A percentile compares a stretch with the other conserved stretches of the same genome.
These are phyloP conservation scores for Nothopassalora personata DNA, from an alignment of 2,329 filamentous ascomycete species.

Conservation along the genomic window DNA sequence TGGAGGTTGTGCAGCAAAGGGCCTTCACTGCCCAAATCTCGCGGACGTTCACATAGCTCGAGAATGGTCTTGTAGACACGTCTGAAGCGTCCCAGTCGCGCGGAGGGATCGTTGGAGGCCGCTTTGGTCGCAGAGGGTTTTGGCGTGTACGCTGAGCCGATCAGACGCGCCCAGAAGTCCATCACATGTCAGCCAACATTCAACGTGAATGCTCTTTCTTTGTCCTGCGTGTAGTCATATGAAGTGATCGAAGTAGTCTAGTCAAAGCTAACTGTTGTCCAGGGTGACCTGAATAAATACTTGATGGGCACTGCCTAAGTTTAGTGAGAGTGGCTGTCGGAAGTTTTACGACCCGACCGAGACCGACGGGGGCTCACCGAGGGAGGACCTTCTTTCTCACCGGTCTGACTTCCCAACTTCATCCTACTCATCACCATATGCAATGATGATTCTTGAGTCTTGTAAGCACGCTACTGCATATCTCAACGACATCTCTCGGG, in stretches of 20 bases:
- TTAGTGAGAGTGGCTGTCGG: too few species aligned
- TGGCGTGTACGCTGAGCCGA: conserved; percentile 51
- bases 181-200: conserved; percentile 16
- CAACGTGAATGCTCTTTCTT: neutral
- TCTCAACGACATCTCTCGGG: too few species aligned
- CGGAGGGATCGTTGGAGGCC: conserved; percentile 50
- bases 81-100: conserved; percentile 58
- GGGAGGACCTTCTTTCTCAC: too few species aligned
- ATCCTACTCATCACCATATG: too few species aligned
- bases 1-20: conserved; percentile 48
- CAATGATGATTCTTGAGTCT: too few species aligned
- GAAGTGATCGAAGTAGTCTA: neutral
- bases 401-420: too few species aligned
- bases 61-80: conserved; percentile 56
- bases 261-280: too few species aligned
- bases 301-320: too few species aligned
- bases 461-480: too few species aligned
- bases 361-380: too few species aligned
- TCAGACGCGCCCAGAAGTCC: conserved; percentile 53
- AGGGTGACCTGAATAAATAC: too few species aligned
- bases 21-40: conserved; percentile 47
- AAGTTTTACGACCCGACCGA: too few species aligned
- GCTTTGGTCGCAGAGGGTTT: conserved; percentile 41
- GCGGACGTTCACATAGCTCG: conserved; percentile 57
- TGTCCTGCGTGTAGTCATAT: neutral